Base-by-base conservation (phyloP, 2,329 filamentous ascomycete genomes). In the Verticillium albo-atrum region DNA sequence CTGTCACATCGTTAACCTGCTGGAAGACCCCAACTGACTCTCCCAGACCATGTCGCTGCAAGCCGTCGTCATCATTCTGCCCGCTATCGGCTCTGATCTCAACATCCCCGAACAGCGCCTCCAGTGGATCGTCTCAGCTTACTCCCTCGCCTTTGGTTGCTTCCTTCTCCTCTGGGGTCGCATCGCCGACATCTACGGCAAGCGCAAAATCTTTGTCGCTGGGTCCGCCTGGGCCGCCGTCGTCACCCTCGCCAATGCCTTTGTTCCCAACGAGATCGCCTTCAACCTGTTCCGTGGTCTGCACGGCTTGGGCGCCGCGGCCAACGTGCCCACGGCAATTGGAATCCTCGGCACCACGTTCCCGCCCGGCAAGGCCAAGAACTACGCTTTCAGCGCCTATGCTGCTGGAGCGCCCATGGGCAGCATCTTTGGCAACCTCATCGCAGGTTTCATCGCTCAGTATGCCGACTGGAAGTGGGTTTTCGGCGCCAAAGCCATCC, bases 311-410 rank as follows among this genome's bases (percentile, higher is more conserved):
- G 87, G 87, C 2, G 85, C 85, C 27, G 88, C 88, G 2, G 86
- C 87, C 17, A 90, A 89, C 67, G 85, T 90, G 0, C 88, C 88
- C 0, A 89, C 87, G 0, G 88, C 88, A 0, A 84, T 91, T 67
- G 88, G 88, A 0, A 90, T 90, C 42, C 71, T 91, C 3, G 87
- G 87, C 0, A 82, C 83, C 1, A 89, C 85, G 0, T 90, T 90
- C 58, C 82, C 83, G 1, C 86, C 87, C 0, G 86, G 88, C 0
- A 86, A 84, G 63, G 83, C 86, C 4, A 90, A 89, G 72, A 90
- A 89, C 65, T 89, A 89, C 68, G 87, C 87, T 1, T 90, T 91
- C 64, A 84, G 83, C 37, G 79, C 81, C 25, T 89, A 88, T 60
- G 80, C 80, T 20, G 86, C 86, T 1, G 88, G 87, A 2, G 84